Evolutionary conservation across 1,284 basidiomycete species (phyloP).

Genomic region (Flammula alnicola): DNA sequence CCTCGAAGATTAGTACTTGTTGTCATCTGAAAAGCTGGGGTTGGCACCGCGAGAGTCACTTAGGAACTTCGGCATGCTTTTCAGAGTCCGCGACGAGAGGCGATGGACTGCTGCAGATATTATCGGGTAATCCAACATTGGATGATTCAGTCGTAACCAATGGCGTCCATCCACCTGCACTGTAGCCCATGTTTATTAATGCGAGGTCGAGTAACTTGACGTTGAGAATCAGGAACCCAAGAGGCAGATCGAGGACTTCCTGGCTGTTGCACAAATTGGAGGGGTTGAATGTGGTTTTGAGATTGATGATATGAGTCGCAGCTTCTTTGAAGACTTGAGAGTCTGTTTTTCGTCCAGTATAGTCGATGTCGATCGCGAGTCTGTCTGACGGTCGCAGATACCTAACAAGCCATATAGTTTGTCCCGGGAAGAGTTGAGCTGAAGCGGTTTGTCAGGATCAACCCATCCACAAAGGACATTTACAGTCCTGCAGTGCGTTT

Average conservation of each 20-base stretch:
- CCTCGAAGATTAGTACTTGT: conserved; percentile 2
- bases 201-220: not conserved
- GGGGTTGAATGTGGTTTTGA: not conserved
- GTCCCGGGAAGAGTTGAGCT: conserved; percentile 5
- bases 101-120: too few relatives aligned
- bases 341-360: conserved; percentile 3
- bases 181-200: not conserved
- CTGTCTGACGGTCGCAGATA: not conserved
- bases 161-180: too few relatives aligned
- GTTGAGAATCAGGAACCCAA: conserved; percentile 8
- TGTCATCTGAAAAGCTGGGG: not conserved
- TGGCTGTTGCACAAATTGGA: not conserved
- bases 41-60: not conserved
- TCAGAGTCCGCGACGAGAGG: too few relatives aligned
- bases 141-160: too few relatives aligned
- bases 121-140: too few relatives aligned
- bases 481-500: too few relatives aligned
- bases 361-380: conserved; percentile 1
- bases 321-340: not conserved
- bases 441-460: not conserved
- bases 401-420: conserved; percentile 13
- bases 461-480: not conserved
- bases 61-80: too few relatives aligned
- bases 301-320: not conserved
- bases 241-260: conserved; percentile 3